Base-by-base conservation (phyloP, 2,329 filamentous ascomycete genomes). In the Trichothecium roseum region DNA sequence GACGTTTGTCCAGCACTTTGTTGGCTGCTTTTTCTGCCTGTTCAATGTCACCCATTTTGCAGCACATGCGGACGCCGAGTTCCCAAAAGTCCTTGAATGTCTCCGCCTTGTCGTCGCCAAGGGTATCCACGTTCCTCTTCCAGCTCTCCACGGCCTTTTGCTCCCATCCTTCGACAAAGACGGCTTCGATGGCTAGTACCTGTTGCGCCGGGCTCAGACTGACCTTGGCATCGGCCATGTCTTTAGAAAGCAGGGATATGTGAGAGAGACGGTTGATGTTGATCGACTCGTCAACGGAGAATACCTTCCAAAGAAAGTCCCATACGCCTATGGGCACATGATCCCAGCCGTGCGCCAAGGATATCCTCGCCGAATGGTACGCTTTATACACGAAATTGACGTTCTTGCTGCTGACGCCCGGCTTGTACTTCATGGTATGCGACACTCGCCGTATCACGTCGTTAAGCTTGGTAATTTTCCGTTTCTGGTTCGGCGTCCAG, bases 131-230 rank as follows among this genome's bases (percentile, higher is more conserved):
- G 30, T 67, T 67, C 34, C 69, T 65, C 50, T 72, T 73, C 77
- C 81, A 84, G 32, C 72, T 68, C 10, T 75, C 69, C 17, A 81
- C 55, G 0, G 80, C 81, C 43, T 72, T 67, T 5, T 62, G 59
- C 38, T 70, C 64, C 52, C 72, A 73, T 3, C 78, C 80, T 28
- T 71, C 68, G 5, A 77, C 62, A 43, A 82, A 79, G 28, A 82
- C 62, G 38, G 80, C 74, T 49, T 85, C 78, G 22, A 87, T 75
- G 22, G 78, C 78, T 18, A 80, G 59, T 14, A 87, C 58, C 43
- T 76, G 73, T 46, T 84, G 79, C 3, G 63, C 53, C 4, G 68
- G 64, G 10, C 57, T 64, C 35, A 87, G 57, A 1, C 62, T 44
- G 33, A 73, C 62, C 7, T 72, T 74, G 14, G 72, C 69, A 5